Percentiles rank a stretch among this genome's conserved stretches.
phyloP scores from a whole-genome alignment of 78 protist species.

The Mastigamoeba balamuthi region DNA sequence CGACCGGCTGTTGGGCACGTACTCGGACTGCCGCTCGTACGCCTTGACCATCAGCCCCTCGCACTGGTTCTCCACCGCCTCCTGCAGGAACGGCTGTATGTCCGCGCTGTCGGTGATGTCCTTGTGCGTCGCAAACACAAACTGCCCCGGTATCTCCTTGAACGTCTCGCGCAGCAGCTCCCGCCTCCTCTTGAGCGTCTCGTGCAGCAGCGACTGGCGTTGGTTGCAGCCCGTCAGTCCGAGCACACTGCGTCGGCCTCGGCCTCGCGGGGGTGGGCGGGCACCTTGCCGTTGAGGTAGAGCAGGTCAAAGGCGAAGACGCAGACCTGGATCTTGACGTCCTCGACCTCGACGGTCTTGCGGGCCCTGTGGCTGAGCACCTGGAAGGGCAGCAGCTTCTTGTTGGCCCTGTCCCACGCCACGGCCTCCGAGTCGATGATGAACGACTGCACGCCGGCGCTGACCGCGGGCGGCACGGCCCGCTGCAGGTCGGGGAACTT shows the following conservation, averaged over 20 bases:
- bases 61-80: slow-evolving; percentile 62
- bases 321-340: slow-evolving; percentile 71
- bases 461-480: not conserved
- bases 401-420: slow-evolving; percentile 60
- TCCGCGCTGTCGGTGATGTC: slow-evolving; percentile 63
- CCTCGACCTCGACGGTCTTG: slow-evolving; percentile 54
- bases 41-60: slow-evolving; percentile 98
- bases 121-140: slow-evolving; percentile 52
- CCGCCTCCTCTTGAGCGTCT: slow-evolving; percentile 46
- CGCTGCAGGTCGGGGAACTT: slow-evolving; percentile 88
- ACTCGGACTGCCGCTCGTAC: slow-evolving; percentile 61
- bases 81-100: slow-evolving; percentile 63
- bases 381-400: slow-evolving; percentile 88
- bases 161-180: slow-evolving; percentile 22
- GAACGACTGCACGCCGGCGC: slow-evolving; percentile 20
- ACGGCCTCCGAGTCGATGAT: slow-evolving; percentile 92
- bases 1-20: slow-evolving; percentile 77
- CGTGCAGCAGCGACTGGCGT: slow-evolving; percentile 19
- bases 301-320: slow-evolving; percentile 95
- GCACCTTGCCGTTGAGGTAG: slow-evolving; percentile 78
- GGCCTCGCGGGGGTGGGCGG: not conserved
- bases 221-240: not conserved
- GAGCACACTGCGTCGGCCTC: not conserved
- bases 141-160: slow-evolving; percentile 12
- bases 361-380: slow-evolving; percentile 73